Conservation (phyloP, 768 basidiomycete species). For the Mycena rosella region DNA sequence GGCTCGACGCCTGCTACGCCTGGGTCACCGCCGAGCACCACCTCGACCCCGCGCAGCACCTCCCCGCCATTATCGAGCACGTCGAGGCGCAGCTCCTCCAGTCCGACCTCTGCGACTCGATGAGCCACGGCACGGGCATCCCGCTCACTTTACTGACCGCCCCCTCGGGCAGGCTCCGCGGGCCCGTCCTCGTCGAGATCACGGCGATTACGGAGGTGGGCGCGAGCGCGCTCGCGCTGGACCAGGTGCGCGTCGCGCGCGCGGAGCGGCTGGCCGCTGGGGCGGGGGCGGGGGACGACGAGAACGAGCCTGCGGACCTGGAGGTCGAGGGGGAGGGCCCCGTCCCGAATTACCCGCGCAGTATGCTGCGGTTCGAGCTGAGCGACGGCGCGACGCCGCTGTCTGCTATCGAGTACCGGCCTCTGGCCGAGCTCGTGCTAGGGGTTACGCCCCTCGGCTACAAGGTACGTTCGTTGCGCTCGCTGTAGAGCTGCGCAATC, state of each 20-base stretch:
- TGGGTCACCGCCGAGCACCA: conserved; percentile 68
- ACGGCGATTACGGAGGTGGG: conserved; percentile 86
- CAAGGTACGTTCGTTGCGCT: conserved; percentile 67
- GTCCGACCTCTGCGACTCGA: conserved; percentile 81
- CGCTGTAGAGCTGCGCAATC: conserved; percentile 6
- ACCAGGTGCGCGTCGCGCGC: conserved; percentile 74
- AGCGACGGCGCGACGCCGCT: conserved; percentile 81
- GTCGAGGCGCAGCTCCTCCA: conserved; percentile 77
- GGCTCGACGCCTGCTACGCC: conserved; percentile 79
- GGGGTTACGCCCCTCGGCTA: conserved; percentile 85
- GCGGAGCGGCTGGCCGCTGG: conserved; percentile 75
- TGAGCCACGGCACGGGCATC: conserved; percentile 77
- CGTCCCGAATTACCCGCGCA: conserved; percentile 84
- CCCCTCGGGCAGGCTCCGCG: conserved; percentile 47
- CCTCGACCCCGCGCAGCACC: conserved; percentile 60
- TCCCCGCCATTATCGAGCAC: conserved; percentile 64
- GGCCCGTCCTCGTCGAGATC: conserved; percentile 82
- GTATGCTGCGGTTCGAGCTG: conserved; percentile 81
- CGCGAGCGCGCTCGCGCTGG: conserved; percentile 83
- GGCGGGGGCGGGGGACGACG: conserved; percentile 56
- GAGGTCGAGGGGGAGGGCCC: conserved; percentile 79
- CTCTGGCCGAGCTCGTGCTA: conserved; percentile 73
- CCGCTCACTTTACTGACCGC: conserved; percentile 58
- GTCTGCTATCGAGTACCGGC: conserved; percentile 83
- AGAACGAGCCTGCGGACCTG: conserved; percentile 66